phyloP scores from a whole-genome alignment of 2,329 filamentous ascomycete genomes.

The Rutstroemia sp. region DNA sequence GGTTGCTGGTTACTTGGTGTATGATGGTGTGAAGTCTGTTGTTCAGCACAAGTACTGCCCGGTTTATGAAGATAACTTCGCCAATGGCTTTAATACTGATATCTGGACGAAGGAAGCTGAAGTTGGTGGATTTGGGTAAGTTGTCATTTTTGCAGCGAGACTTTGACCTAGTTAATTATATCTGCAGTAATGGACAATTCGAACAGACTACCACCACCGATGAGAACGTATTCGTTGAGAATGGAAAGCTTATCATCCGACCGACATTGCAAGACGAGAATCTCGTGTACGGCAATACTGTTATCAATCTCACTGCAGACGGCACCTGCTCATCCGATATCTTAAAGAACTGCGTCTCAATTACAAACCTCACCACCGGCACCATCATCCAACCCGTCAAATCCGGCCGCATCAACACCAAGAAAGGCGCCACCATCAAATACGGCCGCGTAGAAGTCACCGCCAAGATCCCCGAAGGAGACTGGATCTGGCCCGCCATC shows the following conservation, averaged over 20 bases:
- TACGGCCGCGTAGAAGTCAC: constrained; percentile 77
- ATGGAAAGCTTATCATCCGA: constrained; percentile 65
- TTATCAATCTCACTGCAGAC: constrained; percentile 59
- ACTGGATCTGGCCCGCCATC: constrained; percentile 91
- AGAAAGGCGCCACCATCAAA: constrained; percentile 61
- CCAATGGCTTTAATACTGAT: constrained; percentile 40
- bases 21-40: constrained; percentile 65
- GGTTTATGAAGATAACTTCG: constrained; percentile 44
- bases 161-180: background rate
- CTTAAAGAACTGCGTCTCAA: constrained; percentile 55
- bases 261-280: constrained; percentile 67
- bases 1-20: constrained; percentile 64
- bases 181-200: constrained; percentile 67
- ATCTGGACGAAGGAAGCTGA: constrained; percentile 45
- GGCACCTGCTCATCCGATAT: constrained; percentile 60
- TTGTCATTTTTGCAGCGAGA: constrained; percentile 48
- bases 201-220: constrained; percentile 64
- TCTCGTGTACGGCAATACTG: constrained; percentile 57
- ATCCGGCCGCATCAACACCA: constrained; percentile 73
- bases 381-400: constrained; percentile 71
- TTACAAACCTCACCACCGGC: constrained; percentile 70
- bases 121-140: constrained; percentile 33
- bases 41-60: constrained; percentile 58
- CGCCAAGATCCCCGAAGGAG: constrained; percentile 67
- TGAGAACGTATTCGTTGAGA: constrained; percentile 66